phyloP scores from a whole-genome alignment of 73 alveolate genomes.

The Tetrahymena borealis region DNA sequence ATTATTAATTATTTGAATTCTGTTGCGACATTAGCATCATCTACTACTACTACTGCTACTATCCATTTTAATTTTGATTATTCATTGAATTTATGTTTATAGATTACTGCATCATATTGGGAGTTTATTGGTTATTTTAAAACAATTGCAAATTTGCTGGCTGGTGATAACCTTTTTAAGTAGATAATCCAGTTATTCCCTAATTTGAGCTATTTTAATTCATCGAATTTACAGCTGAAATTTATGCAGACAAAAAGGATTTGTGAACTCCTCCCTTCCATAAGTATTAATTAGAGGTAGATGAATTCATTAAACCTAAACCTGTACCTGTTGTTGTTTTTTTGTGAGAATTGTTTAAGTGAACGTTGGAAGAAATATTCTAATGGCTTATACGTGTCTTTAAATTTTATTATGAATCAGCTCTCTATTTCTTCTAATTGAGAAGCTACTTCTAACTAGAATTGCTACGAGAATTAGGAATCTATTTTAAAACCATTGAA shows the following conservation, averaged over 20 bases:
- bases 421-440: background rate
- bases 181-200: background rate
- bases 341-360: background rate
- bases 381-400: background rate
- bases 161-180: background rate
- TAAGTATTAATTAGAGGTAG: background rate
- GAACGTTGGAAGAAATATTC: background rate
- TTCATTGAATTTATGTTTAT: background rate
- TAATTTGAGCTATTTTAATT: background rate
- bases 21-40: background rate
- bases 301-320: background rate
- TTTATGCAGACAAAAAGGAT: background rate
- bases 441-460: background rate
- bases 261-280: background rate
- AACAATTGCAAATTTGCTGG: background rate
- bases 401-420: background rate
- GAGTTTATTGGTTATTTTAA: background rate
- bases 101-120: background rate
- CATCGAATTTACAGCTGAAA: background rate
- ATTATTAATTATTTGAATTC: background rate
- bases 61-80: background rate
- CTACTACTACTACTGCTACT: background rate
- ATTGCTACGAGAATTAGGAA: background rate
- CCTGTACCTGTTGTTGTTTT: background rate
- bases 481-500: background rate